Evolutionary conservation across 495 filamentous ascomycete genomes (phyloP), one percentile per base, ranked within the genome.

Genomic region (Aspergillus sclerotiicarbonarius): DNA sequence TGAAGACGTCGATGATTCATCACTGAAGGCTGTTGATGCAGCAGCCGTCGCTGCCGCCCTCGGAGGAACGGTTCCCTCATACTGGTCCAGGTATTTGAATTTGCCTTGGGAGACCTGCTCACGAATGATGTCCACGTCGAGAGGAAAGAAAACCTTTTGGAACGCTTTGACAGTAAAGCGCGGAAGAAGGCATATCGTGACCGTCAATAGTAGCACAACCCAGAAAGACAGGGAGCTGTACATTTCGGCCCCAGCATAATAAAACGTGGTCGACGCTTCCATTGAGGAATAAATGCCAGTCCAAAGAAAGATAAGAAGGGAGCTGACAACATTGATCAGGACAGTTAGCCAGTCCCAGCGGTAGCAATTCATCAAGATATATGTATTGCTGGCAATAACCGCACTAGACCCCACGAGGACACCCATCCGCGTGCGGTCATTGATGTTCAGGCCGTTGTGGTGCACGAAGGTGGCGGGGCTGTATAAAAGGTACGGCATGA

Each of bases 271-370:
- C 3, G 90, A 83, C 19, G 76, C 79, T 6, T 80, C 79, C 62
- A 86, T 82, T 6, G 89, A 77, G 0, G 91, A 91, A 72, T 92
- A 99, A 44, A 96, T 82, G 41, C 90, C 92, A 20, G 95, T 97
- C 95, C 94, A 99, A 75, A 96, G 88, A 82, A 89, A 99, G 64
- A 98, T 86, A 65, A 97, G 80, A 25, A 97, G 68, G 58, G 87
- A 87, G 73, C 92, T 96, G 67, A 97, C 81, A 47, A 67, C 68
- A 30, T 92, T 87, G 63, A 96, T 86, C 66, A 96, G 77, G 12
- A 90, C 64, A 61, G 92, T 90, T 64, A 98, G 77, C 93, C 93
- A 98, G 71, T 99, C 95, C 95, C 95, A 98, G 56, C 92, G 81
- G 71, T 94, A 98, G 6, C 89, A 92, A 71, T 99, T 99, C 76